These are phyloP conservation scores for Syzygium oleosum DNA, from an alignment of 345 rosid genomes.

Conservation along the genomic window DNA sequence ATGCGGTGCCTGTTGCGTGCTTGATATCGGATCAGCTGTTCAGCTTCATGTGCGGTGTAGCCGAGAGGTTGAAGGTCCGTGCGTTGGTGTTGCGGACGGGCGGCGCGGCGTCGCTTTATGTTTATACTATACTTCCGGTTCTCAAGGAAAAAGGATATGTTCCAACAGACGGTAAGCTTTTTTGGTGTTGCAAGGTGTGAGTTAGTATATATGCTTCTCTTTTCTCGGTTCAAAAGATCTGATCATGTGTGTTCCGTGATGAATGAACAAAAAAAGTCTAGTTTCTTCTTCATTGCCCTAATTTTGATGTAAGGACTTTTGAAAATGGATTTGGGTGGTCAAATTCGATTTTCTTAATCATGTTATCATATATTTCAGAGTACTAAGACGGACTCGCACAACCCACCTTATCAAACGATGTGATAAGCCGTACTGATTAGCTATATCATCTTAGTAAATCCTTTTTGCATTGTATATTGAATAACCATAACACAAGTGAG, in stretches of 20 bases:
- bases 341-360: not conserved
- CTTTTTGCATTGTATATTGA: not conserved
- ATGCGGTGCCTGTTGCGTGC: constrained; percentile 3
- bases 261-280: not conserved
- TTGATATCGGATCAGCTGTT: constrained; percentile 17
- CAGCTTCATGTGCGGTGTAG: constrained; percentile 18
- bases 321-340: not conserved
- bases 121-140: constrained; percentile 18
- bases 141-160: constrained; percentile 24
- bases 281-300: not conserved
- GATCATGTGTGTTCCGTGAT: not conserved
- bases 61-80: constrained; percentile 14
- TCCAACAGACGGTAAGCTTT: constrained; percentile 13
- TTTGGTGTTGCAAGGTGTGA: not conserved
- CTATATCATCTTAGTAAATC: not conserved
- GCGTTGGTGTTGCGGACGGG: constrained; percentile 21
- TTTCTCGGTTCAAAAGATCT: not conserved
- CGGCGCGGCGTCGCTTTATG: constrained; percentile 17
- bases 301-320: not conserved
- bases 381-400: not conserved
- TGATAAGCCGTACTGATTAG: not conserved
- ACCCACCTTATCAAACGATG: not conserved
- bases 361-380: not conserved
- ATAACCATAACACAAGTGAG: not conserved
- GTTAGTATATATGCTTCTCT: not conserved